Evolutionary conservation across 2,329 filamentous ascomycete species (phyloP).

Genomic region (Ophiocordyceps camponoti-leonardi): DNA sequence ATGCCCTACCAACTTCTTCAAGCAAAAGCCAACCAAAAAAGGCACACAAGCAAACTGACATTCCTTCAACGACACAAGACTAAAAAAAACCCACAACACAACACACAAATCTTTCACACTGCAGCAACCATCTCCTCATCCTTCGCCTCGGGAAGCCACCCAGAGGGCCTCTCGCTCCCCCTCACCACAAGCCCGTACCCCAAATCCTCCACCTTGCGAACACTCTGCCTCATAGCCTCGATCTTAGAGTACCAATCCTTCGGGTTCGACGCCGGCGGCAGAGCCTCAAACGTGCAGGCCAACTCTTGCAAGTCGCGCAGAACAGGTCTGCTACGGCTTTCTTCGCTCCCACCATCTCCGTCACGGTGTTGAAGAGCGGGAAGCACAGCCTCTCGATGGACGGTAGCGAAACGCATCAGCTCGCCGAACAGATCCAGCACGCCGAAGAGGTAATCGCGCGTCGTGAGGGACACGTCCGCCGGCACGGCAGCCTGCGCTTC

Average conservation of each 20-base stretch:
- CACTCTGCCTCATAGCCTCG: constrained; percentile 70
- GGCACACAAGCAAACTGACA: no score
- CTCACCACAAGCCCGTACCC: constrained; percentile 78
- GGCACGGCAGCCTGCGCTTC: constrained; percentile 36
- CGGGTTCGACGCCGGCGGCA: constrained; percentile 37
- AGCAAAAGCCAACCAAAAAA: no score
- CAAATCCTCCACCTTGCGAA: constrained; percentile 84
- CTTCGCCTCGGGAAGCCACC: constrained; percentile 60
- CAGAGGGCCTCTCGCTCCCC: constrained; percentile 74
- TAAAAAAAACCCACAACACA: no score
- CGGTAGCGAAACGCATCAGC: constrained; percentile 92
- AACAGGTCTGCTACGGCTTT: constrained; percentile 30
- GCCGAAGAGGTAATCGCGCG: constrained; percentile 77
- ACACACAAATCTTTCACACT: no score
- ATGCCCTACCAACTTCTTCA: no score
- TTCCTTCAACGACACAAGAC: no score
- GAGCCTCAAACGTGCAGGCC: constrained; percentile 56
- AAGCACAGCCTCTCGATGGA: constrained; percentile 43
- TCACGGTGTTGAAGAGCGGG: neutral
- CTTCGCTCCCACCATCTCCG: no score
- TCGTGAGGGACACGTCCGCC: constrained; percentile 44
- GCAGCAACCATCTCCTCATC: constrained; percentile 11
- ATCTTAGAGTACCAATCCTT: constrained; percentile 59
- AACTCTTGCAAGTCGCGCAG: constrained; percentile 68
- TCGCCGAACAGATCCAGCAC: constrained; percentile 91